Base-by-base conservation (phyloP, 495 filamentous ascomycete species). In the Barbatosphaeria neglecta region DNA sequence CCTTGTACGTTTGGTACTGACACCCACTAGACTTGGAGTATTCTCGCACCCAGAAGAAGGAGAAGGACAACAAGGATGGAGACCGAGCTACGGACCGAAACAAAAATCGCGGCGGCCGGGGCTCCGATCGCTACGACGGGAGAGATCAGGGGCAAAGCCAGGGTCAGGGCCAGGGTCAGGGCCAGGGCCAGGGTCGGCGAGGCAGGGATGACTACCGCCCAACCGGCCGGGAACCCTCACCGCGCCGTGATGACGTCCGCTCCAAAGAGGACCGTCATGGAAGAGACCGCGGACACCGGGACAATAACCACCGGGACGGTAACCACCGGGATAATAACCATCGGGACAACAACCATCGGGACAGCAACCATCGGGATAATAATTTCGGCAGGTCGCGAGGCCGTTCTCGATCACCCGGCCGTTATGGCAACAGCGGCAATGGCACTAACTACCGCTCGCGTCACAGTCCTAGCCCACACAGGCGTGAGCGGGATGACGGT, bases 11-110 rank as follows among this genome's bases (percentile, higher is more conserved):
- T n/a, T n/a, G n/a, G n/a, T 19, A 41, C 40, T 59, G 59, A 62
- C 25, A 19, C 18, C 33, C 11, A 23, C 15, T 55, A 95, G 92
- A 97, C 62, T 83, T 98, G 35, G 92, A 98, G 61, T 81, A 96
- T 31, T 94, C 90, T 1, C 93, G 90, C 44, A 80, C 82, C 2
- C 88, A 96, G 59, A 82, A 85, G 60, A 88, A 84, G 49, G 83
- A 80, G 15, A 74, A 81, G 27, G 77, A 77, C 16, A 83, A 80
- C n/a, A 74, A 81, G 27, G 77, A 77, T 17, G 51, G 59, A 15
- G 60, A 62, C 1, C 53, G 57, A 18, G 65, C 67, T 16, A 50
- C 57, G 0, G 62, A 58, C 11, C 55, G 54, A 28, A 51, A 43
- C 18, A 59, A 56, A 15, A 43, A 53, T 19, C 53, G 56, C 7